A percentile compares a stretch with the other conserved stretches of the same genome.
phyloP scores from a whole-genome alignment of 2,329 filamentous ascomycete genomes.

The Mycosphaerella arachidis region DNA sequence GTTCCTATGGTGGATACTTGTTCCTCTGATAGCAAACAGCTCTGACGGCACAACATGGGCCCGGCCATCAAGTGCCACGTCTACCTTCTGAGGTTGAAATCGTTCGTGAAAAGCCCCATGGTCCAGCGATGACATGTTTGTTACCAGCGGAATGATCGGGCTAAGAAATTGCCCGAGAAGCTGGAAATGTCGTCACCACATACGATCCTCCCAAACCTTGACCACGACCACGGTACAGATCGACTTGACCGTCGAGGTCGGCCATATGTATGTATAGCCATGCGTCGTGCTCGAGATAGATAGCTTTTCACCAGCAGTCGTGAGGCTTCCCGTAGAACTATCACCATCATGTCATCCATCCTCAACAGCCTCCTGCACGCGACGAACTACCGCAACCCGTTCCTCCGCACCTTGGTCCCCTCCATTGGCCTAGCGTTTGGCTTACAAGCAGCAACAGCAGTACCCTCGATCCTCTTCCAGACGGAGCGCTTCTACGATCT shows the following conservation, averaged over 20 bases:
- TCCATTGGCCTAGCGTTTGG: constrained; percentile 59
- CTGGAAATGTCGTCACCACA: not conserved
- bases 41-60: no score
- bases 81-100: no score
- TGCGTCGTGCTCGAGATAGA: not conserved
- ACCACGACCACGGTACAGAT: not conserved
- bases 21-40: no score
- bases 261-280: not conserved
- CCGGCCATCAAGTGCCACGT: no score
- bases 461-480: constrained; percentile 57
- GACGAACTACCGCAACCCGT: constrained; percentile 58
- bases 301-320: not conserved
- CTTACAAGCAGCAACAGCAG: constrained; percentile 58
- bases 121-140: no score
- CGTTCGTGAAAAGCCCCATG: no score
- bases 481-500: constrained; percentile 66
- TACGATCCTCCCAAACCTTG: not conserved
- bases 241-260: not conserved
- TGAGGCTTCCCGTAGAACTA: not conserved
- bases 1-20: no score
- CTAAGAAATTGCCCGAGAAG: not conserved
- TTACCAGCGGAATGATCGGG: not conserved
- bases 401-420: constrained; percentile 60
- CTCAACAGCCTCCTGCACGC: constrained; percentile 52
- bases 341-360: constrained; percentile 29